Conservation (phyloP, 805 yeast species). For the Zygosaccharomyces lentus region DNA sequence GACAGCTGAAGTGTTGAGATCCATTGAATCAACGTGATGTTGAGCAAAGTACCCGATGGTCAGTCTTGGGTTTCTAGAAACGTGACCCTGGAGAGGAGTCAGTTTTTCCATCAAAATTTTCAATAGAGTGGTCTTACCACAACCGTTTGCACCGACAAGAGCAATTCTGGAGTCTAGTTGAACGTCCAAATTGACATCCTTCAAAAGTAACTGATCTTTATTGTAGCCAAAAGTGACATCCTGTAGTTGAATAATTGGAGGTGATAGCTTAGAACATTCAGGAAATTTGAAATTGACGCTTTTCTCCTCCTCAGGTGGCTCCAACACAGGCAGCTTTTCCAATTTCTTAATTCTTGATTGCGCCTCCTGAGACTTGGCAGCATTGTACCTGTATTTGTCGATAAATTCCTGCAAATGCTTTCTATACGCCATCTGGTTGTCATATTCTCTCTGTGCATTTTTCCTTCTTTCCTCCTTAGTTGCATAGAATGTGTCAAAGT, state of each 20-base stretch:
- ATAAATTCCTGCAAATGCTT: slow-evolving; percentile 90
- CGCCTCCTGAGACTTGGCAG: slow-evolving; percentile 96
- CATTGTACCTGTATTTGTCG: slow-evolving; percentile 95
- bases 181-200: slow-evolving; percentile 80
- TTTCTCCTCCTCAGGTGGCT: slow-evolving; percentile 92
- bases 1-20: slow-evolving; percentile 76
- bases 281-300: slow-evolving; percentile 85
- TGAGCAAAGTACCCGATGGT: slow-evolving; percentile 97
- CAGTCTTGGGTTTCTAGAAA: slow-evolving; percentile 76
- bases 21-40: slow-evolving; percentile 98
- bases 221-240: slow-evolving; percentile 83
- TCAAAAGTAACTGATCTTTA: slow-evolving; percentile 58
- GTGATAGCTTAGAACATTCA: slow-evolving; percentile 87
- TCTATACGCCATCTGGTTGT: slow-evolving; percentile 93
- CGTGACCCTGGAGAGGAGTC: slow-evolving; percentile 70
- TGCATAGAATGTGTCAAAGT: slow-evolving; percentile 87
- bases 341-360: slow-evolving; percentile 96
- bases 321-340: slow-evolving; percentile 88
- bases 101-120: slow-evolving; percentile 78
- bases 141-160: slow-evolving; percentile 97
- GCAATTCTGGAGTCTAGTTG: slow-evolving; percentile 95
- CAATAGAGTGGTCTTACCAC: slow-evolving; percentile 95
- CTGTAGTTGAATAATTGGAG: slow-evolving; percentile 87
- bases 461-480: slow-evolving; percentile 94
- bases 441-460: slow-evolving; percentile 91